Conservation (phyloP, 2,329 filamentous ascomycete genomes). For the Diaporthe batatas region DNA sequence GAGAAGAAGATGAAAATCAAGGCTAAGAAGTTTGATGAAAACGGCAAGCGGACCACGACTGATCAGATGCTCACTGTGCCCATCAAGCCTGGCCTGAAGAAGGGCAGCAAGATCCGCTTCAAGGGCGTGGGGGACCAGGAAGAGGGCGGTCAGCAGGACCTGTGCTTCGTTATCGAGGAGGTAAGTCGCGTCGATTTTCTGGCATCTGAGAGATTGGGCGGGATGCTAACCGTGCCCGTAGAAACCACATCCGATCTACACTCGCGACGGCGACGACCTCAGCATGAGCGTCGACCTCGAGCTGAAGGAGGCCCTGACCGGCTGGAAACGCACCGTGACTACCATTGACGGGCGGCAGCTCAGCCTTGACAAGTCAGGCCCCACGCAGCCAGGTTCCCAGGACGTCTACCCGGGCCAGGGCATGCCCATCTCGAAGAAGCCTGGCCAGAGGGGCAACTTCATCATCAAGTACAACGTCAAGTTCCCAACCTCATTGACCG, state of each 20-base stretch:
- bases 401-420: conserved; percentile 88
- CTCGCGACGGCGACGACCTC: conserved; percentile 89
- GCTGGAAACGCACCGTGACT: conserved; percentile 90
- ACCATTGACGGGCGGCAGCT: conserved; percentile 95
- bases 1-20: conserved; percentile 99
- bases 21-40: conserved; percentile 91
- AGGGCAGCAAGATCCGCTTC: conserved; percentile 98
- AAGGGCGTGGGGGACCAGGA: conserved; percentile 98
- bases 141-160: conserved; percentile 93
- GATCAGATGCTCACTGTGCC: conserved; percentile 94
- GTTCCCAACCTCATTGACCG: conserved; percentile 84
- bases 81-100: conserved; percentile 95
- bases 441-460: conserved; percentile 86
- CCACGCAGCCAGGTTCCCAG: conserved; percentile 85
- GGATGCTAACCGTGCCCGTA: conserved; percentile 61
- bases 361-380: conserved; percentile 82
- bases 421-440: conserved; percentile 95
- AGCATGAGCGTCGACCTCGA: conserved; percentile 82
- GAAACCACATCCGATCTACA: conserved; percentile 90
- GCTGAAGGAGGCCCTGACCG: conserved; percentile 93
- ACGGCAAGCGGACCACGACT: conserved; percentile 85
- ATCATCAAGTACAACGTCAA: conserved; percentile 92
- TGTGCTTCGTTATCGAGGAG: conserved; percentile 96
- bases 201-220: neutral
- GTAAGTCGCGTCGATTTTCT: conserved; percentile 64